Percentiles rank a stretch among this genome's conserved stretches.
phyloP scores from a whole-genome alignment of 352 stramenopile genomes.

The Phytophthora sojae region DNA sequence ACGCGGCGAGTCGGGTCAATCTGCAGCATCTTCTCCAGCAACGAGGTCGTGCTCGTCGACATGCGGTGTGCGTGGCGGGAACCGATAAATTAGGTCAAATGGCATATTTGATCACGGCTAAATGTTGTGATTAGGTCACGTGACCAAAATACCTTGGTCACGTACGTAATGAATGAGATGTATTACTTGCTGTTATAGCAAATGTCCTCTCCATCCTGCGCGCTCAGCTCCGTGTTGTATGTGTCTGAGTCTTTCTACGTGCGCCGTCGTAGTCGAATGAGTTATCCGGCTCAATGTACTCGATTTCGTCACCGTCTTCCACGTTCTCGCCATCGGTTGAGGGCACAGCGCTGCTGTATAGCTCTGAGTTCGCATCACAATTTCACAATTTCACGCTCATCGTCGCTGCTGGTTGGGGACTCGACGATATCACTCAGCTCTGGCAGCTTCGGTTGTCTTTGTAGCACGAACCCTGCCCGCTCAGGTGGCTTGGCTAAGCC shows the following conservation, averaged over 20 bases:
- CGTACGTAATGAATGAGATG: too few relatives aligned
- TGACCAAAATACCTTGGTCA: too few relatives aligned
- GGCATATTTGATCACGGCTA: too few relatives aligned
- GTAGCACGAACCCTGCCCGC: not conserved
- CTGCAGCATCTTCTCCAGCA: slow-evolving; percentile 34
- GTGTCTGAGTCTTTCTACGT: too few relatives aligned
- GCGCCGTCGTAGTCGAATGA: not conserved
- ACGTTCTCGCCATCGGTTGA: not conserved
- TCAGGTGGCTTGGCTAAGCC: not conserved
- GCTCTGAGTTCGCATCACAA: not conserved
- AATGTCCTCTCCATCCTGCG: too few relatives aligned
- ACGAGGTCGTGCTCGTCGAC: not conserved
- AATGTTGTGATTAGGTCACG: too few relatives aligned
- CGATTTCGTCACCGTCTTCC: too few relatives aligned
- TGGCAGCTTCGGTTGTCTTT: not conserved
- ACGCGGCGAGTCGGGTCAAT: slow-evolving; percentile 23
- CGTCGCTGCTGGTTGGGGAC: not conserved
- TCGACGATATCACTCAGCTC: not conserved
- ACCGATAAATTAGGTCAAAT: too few relatives aligned
- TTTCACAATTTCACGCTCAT: not conserved
- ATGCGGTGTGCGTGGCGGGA: not conserved
- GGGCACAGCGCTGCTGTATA: not conserved
- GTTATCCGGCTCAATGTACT: not conserved
- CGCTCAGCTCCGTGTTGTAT: too few relatives aligned
- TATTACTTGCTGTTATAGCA: too few relatives aligned